Percentiles rank a stretch among this genome's conserved stretches.
Conservation (phyloP, 805 yeast genomes). For the Myxozyma sirexii region DNA sequence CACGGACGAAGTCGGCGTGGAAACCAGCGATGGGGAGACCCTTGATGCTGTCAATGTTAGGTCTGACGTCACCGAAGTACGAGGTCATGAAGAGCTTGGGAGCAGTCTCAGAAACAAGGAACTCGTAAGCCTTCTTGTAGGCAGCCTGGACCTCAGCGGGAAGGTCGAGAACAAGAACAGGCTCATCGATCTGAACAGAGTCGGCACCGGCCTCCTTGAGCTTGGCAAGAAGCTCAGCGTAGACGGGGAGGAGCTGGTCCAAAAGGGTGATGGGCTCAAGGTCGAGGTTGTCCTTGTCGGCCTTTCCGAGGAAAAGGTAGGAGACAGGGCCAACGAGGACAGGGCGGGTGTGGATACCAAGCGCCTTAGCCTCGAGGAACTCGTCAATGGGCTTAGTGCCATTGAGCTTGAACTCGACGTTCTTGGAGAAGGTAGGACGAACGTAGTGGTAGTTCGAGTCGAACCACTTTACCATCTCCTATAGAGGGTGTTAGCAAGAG, state of each 20-base stretch:
- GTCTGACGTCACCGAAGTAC: slow-evolving; percentile 98
- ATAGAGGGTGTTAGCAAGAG: slow-evolving; percentile 1
- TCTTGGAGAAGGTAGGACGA: slow-evolving; percentile 97
- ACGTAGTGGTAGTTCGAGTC: slow-evolving; percentile 99
- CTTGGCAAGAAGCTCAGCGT: slow-evolving; percentile 84
- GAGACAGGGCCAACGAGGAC: slow-evolving; percentile 96
- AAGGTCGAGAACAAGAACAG: slow-evolving; percentile 90
- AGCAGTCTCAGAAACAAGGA: slow-evolving; percentile 65
- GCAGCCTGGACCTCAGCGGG: slow-evolving; percentile 81
- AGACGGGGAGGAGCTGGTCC: slow-evolving; percentile 88
- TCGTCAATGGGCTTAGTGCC: slow-evolving; percentile 97
- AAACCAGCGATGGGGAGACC: slow-evolving; percentile 89
- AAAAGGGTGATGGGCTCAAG: slow-evolving; percentile 89
- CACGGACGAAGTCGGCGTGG: slow-evolving; percentile 96
- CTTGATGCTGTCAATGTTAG: slow-evolving; percentile 88
- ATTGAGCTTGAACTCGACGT: slow-evolving; percentile 93
- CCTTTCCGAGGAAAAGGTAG: slow-evolving; percentile 92
- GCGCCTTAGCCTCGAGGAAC: slow-evolving; percentile 95
- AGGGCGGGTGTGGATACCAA: slow-evolving; percentile 97
- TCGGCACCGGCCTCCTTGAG: slow-evolving; percentile 93
- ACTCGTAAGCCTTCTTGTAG: slow-evolving; percentile 84
- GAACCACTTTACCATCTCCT: slow-evolving; percentile 99
- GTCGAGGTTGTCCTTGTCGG: slow-evolving; percentile 96
- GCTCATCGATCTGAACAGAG: slow-evolving; percentile 96
- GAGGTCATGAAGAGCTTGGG: slow-evolving; percentile 85